These are phyloP conservation scores for Conidiobolus incongruus DNA, from an alignment of 371 early-diverging fungal species.

Conservation along the genomic window DNA sequence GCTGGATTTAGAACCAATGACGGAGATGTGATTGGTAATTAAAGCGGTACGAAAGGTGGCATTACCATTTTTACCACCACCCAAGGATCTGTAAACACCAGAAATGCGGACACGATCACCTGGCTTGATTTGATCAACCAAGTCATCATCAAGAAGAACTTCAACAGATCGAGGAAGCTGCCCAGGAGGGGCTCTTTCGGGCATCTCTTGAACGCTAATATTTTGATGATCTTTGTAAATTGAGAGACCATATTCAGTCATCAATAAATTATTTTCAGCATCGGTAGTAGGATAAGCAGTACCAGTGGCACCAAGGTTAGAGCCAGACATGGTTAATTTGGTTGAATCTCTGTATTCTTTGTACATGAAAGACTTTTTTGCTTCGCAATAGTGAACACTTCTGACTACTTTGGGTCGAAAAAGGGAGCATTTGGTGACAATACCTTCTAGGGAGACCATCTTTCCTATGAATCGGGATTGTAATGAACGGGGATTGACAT, in stretches of 20 bases:
- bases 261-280: conserved; percentile 74
- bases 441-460: conserved; percentile 94
- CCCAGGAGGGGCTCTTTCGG: conserved; percentile 96
- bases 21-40: conserved; percentile 72
- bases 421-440: conserved; percentile 81
- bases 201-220: conserved; percentile 97
- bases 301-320: conserved; percentile 34
- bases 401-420: conserved; percentile 80
- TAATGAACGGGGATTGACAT: conserved; percentile 81
- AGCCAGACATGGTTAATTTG: conserved; percentile 17
- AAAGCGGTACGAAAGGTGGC: conserved; percentile 49
- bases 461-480: conserved; percentile 63
- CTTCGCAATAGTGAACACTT: conserved; percentile 87
- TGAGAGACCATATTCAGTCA: conserved; percentile 89
- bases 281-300: conserved; percentile 72
- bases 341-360: conserved; percentile 86
- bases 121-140: conserved; percentile 94
- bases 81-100: conserved; percentile 86
- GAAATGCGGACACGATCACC: conserved; percentile 95
- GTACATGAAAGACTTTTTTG: conserved; percentile 52
- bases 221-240: conserved; percentile 93
- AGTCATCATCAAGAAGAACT: conserved; percentile 90
- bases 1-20: conserved; percentile 53
- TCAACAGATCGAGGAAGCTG: conserved; percentile 94
- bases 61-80: conserved; percentile 38